Percentiles rank a stretch among this genome's conserved stretches.
phyloP scores from a whole-genome alignment of 2,329 filamentous ascomycete species.

The Cercospora zeae-maydis region DNA sequence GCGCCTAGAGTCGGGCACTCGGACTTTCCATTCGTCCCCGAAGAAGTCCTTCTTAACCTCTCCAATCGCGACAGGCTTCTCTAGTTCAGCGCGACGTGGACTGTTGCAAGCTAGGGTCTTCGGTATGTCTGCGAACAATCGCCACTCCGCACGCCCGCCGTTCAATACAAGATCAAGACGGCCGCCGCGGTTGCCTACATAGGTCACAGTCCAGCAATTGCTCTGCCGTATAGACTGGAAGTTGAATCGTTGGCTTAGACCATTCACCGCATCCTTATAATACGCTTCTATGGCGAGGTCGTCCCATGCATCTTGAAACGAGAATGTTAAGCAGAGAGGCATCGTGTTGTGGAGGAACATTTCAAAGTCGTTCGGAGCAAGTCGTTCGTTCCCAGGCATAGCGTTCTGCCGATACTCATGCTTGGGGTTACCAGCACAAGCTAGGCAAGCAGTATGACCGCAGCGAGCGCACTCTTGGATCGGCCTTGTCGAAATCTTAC shows the following conservation, averaged over 20 bases:
- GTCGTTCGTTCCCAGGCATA: neutral
- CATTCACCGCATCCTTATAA: conserved; percentile 6
- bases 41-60: conserved; percentile 25
- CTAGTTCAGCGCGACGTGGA: conserved; percentile 23
- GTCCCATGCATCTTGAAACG: neutral
- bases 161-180: conserved; percentile 40
- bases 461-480: conserved; percentile 53
- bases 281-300: neutral
- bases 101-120: conserved; percentile 23
- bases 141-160: conserved; percentile 27
- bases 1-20: conserved; percentile 34
- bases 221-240: conserved; percentile 35
- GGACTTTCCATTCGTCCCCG: conserved; percentile 45
- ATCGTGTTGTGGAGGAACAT: conserved; percentile 19
- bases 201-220: conserved; percentile 43
- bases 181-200: conserved; percentile 33
- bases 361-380: conserved; percentile 24
- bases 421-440: conserved; percentile 54
- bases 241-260: conserved; percentile 37
- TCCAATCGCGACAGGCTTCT: conserved; percentile 30
- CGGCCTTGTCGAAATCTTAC: conserved; percentile 35
- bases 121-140: conserved; percentile 29
- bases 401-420: conserved; percentile 42
- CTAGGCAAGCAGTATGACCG: conserved; percentile 52
- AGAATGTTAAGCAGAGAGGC: conserved; percentile 24